phyloP scores from a whole-genome alignment of 179 eudicot species.

The Drosera spatulata region DNA sequence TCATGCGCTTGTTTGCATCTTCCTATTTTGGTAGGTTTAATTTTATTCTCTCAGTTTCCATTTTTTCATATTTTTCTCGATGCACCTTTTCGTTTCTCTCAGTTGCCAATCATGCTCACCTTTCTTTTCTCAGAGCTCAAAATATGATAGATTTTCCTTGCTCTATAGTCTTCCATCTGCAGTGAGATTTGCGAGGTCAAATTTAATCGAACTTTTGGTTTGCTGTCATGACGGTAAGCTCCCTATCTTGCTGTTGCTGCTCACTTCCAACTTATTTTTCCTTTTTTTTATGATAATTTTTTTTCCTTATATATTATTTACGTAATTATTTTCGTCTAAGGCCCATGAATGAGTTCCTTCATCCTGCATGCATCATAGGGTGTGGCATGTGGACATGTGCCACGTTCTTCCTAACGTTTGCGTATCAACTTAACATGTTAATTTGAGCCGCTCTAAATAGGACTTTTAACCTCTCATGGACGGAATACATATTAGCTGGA shows the following conservation, averaged over 20 bases:
- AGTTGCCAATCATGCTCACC: neutral
- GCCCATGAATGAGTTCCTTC: too few relatives aligned
- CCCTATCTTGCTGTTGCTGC: slow-evolving; percentile 2
- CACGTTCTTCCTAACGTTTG: too few relatives aligned
- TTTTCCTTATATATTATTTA: neutral
- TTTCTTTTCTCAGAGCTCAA: slow-evolving; percentile 47
- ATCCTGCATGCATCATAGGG: too few relatives aligned
- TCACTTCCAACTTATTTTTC: neutral
- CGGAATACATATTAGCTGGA: too few relatives aligned
- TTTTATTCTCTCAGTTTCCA: neutral
- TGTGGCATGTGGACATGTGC: too few relatives aligned
- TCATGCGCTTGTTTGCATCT: slow-evolving; percentile 48
- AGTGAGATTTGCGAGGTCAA: slow-evolving; percentile 53
- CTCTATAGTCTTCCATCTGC: slow-evolving; percentile 66
- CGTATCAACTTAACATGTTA: too few relatives aligned
- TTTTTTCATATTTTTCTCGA: neutral
- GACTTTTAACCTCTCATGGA: too few relatives aligned
- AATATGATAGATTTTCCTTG: slow-evolving; percentile 64
- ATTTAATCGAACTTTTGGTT: slow-evolving; percentile 48
- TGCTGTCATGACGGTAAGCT: slow-evolving; percentile 73
- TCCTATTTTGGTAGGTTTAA: slow-evolving; percentile 51
- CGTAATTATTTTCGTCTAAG: neutral
- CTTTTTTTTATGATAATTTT: neutral
- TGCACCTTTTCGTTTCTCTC: neutral
- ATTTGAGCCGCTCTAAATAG: too few relatives aligned